phyloP scores from a whole-genome alignment of 2,329 filamentous ascomycete genomes.

The Celoporthe dispersa region DNA sequence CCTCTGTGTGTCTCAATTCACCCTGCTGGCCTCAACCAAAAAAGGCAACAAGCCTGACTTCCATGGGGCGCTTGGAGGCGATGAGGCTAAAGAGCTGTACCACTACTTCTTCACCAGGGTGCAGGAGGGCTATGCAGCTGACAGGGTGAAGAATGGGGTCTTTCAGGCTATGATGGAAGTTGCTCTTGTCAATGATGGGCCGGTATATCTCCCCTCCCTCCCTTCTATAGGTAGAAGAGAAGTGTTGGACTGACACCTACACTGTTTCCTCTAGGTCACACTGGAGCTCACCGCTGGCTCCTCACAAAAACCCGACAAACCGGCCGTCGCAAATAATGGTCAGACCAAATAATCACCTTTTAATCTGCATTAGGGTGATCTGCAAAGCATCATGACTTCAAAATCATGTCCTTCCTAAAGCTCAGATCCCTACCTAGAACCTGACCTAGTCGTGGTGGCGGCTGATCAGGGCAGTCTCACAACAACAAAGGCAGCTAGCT shows the following conservation, averaged over 20 bases:
- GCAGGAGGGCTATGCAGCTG: constrained; percentile 69
- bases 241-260: constrained; percentile 18
- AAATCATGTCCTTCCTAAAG: background rate
- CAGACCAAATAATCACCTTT: background rate
- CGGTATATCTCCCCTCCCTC: constrained; percentile 46
- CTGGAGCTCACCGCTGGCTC: constrained; percentile 32
- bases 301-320: constrained; percentile 19
- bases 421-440: background rate
- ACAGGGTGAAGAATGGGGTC: constrained; percentile 88
- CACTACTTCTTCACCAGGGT: constrained; percentile 81
- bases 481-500: background rate
- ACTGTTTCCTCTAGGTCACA: constrained; percentile 40
- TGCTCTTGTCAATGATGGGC: constrained; percentile 83
- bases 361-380: background rate
- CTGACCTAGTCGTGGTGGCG: background rate
- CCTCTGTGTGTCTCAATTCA: constrained; percentile 98
- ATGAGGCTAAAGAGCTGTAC: constrained; percentile 81
- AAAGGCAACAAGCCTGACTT: constrained; percentile 97
- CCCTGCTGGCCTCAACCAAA: constrained; percentile 87
- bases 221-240: background rate
- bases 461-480: background rate
- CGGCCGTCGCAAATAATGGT: background rate
- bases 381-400: background rate
- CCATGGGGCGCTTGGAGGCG: constrained; percentile 79
- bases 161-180: constrained; percentile 99